These are phyloP conservation scores for Saccharomyces paradoxus DNA, from an alignment of 805 yeast genomes.

Conservation along the genomic window DNA sequence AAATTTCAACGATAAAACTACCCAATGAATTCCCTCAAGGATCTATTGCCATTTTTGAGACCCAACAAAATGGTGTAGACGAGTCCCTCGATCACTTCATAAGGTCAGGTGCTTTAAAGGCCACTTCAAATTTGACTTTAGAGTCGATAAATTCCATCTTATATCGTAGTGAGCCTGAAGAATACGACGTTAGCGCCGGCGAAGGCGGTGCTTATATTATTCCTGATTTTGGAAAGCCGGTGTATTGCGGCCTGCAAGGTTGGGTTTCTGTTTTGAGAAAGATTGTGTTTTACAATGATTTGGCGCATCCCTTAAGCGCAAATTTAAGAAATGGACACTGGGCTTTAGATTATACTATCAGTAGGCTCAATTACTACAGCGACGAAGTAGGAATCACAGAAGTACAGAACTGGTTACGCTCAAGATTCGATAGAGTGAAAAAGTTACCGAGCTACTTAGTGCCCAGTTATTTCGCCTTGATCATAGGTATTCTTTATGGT, in stretches of 20 bases:
- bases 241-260: slow-evolving; percentile 89
- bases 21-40: slow-evolving; percentile 77
- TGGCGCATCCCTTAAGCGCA: slow-evolving; percentile 76
- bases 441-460: slow-evolving; percentile 68
- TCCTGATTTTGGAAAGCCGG: slow-evolving; percentile 65
- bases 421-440: slow-evolving; percentile 55
- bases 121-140: slow-evolving; percentile 51
- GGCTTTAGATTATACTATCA: slow-evolving; percentile 74
- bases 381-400: slow-evolving; percentile 39
- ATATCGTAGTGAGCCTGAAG: slow-evolving; percentile 80
- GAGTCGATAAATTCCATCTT: slow-evolving; percentile 68
- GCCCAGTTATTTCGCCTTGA: slow-evolving; percentile 81
- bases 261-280: slow-evolving; percentile 66
- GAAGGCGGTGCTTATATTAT: slow-evolving; percentile 62
- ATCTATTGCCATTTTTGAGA: slow-evolving; percentile 75
- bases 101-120: slow-evolving; percentile 70
- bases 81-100: slow-evolving; percentile 54
- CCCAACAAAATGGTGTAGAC: slow-evolving; percentile 61
- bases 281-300: slow-evolving; percentile 59
- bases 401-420: slow-evolving; percentile 63
- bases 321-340: slow-evolving; percentile 78
- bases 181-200: slow-evolving; percentile 70
- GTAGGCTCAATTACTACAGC: slow-evolving; percentile 51
- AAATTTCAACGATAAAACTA: slow-evolving; percentile 46
- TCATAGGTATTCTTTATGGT: slow-evolving; percentile 76